These are phyloP conservation scores for Basipetospora chlamydospora DNA, from an alignment of 2,329 filamentous ascomycete genomes.

Conservation along the genomic window DNA sequence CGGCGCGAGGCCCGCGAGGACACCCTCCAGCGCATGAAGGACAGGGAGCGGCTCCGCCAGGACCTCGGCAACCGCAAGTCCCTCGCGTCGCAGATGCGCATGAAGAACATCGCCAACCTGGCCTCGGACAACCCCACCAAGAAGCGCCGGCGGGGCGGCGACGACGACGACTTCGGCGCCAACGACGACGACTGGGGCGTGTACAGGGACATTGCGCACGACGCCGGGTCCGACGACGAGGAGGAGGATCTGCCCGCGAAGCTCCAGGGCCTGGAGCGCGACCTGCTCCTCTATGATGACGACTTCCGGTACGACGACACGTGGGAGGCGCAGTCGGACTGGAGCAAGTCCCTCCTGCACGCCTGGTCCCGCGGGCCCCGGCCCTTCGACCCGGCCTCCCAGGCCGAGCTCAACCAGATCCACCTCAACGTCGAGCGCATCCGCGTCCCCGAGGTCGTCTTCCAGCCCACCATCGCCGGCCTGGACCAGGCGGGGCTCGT, in stretches of 20 bases:
- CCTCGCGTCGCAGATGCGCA: conserved; percentile 86
- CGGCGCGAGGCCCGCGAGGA: conserved; percentile 58
- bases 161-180: conserved; percentile 92
- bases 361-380: conserved; percentile 80
- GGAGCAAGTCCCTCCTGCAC: conserved; percentile 84
- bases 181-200: conserved; percentile 98
- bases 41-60: conserved; percentile 81
- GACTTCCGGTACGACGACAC: conserved; percentile 87
- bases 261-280: conserved; percentile 65
- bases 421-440: conserved; percentile 96
- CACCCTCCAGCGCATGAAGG: conserved; percentile 73
- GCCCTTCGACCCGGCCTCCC: conserved; percentile 67
- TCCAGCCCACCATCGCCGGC: conserved; percentile 82
- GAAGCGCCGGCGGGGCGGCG: conserved; percentile 71
- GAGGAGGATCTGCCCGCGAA: conserved; percentile 69
- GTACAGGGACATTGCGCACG: conserved; percentile 81
- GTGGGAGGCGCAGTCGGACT: conserved; percentile 82
- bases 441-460: conserved; percentile 82
- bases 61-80: conserved; percentile 96
- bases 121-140: conserved; percentile 77
- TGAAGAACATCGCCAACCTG: conserved; percentile 95
- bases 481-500: conserved; percentile 87
- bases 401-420: conserved; percentile 70
- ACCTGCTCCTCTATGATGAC: conserved; percentile 75
- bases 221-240: conserved; percentile 67